Percentiles rank a stretch among this genome's conserved stretches.
phyloP scores from a whole-genome alignment of 2,329 filamentous ascomycete genomes.

The Trichoderma guizhouense region DNA sequence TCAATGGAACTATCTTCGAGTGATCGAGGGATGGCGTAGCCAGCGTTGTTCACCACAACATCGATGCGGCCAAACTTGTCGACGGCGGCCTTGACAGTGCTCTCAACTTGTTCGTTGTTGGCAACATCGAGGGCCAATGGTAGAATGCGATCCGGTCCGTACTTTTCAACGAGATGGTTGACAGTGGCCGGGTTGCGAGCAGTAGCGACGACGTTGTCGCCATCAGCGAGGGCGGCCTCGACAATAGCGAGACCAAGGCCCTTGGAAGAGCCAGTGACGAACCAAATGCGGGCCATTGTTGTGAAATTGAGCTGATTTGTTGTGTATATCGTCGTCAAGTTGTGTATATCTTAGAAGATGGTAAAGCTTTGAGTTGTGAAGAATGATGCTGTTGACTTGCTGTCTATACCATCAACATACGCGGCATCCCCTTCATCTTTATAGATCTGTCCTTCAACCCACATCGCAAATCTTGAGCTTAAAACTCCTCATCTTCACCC shows the following conservation, averaged over 20 bases:
- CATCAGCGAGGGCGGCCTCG: slow-evolving; percentile 35
- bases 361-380: background rate
- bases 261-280: slow-evolving; percentile 47
- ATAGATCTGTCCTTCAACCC: background rate
- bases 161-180: slow-evolving; percentile 33
- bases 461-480: background rate
- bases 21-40: slow-evolving; percentile 51
- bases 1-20: slow-evolving; percentile 50
- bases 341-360: background rate
- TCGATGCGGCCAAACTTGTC: slow-evolving; percentile 54
- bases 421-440: background rate
- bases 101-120: slow-evolving; percentile 39
- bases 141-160: slow-evolving; percentile 43
- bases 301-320: background rate
- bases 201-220: slow-evolving; percentile 46
- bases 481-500: background rate
- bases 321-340: background rate
- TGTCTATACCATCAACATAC: background rate
- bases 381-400: background rate
- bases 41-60: slow-evolving; percentile 60
- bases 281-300: slow-evolving; percentile 32
- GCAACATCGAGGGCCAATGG: slow-evolving; percentile 52
- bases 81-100: slow-evolving; percentile 35
- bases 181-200: slow-evolving; percentile 38
- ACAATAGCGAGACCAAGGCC: slow-evolving; percentile 45